Conservation (phyloP, 345 rosid genomes). For the Gossypium herbaceum region DNA sequence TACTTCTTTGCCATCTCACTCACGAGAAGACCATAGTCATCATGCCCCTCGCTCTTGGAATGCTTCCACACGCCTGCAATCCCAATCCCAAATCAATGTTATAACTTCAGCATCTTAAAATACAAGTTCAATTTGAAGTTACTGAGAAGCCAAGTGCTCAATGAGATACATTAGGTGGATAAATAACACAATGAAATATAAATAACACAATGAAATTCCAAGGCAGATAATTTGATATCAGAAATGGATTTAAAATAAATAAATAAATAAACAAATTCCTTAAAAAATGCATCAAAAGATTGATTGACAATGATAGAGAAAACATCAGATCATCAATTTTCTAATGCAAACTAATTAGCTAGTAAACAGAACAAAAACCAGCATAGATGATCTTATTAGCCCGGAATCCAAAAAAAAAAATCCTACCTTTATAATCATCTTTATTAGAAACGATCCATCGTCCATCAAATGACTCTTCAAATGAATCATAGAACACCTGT, state of each 20-base stretch:
- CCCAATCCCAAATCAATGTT: constrained; percentile 9
- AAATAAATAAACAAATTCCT: background rate
- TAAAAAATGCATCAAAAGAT: background rate
- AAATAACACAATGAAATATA: background rate
- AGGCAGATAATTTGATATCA: background rate
- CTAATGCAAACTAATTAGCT: background rate
- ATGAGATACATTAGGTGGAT: background rate
- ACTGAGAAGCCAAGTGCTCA: background rate
- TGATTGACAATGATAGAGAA: too few species aligned
- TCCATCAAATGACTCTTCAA: constrained; percentile 66
- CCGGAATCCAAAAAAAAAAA: background rate
- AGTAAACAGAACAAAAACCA: background rate
- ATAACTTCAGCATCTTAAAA: background rate
- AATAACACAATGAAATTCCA: background rate
- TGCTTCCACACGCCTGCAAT: constrained; percentile 72
- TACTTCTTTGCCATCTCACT: constrained; percentile 75
- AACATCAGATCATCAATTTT: background rate
- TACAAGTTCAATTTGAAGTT: background rate
- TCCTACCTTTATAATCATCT: constrained; percentile 55
- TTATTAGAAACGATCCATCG: constrained; percentile 72
- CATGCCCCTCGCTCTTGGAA: constrained; percentile 75
- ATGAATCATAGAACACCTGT: constrained; percentile 77
- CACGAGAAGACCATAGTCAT: constrained; percentile 80
- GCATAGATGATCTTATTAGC: background rate
- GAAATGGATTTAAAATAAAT: background rate